These are phyloP conservation scores for Ophiobolus disseminans DNA, from an alignment of 2,329 filamentous ascomycete species.

Conservation along the genomic window DNA sequence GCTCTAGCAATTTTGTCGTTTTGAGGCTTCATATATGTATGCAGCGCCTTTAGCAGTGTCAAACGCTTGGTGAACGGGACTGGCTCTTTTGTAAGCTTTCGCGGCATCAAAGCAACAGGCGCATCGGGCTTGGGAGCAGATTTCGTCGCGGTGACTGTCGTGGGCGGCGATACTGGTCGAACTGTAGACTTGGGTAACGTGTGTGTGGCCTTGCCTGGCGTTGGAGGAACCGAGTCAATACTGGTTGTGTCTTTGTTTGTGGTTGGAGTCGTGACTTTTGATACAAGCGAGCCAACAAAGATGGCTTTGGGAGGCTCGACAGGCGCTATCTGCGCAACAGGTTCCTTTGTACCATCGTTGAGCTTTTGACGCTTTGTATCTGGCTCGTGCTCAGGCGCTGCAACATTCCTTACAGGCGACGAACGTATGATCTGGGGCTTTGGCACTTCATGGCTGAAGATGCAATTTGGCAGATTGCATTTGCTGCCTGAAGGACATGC, in stretches of 20 bases:
- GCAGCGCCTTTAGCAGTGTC: constrained; percentile 64
- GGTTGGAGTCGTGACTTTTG: constrained; percentile 16
- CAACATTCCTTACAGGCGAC: constrained; percentile 3
- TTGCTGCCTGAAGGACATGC: constrained; percentile 58
- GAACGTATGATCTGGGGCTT: constrained; percentile 8
- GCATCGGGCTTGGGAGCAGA: constrained; percentile 50
- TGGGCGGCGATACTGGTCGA: constrained; percentile 42
- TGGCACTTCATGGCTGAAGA: constrained; percentile 62
- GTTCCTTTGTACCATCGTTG: constrained; percentile 19
- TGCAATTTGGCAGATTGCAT: constrained; percentile 63
- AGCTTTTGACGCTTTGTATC: constrained; percentile 44
- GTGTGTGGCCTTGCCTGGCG: constrained; percentile 4
- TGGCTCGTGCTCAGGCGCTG: constrained; percentile 14
- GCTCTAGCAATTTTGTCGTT: constrained; percentile 68
- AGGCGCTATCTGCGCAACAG: constrained; percentile 4
- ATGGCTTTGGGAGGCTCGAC: constrained; percentile 14
- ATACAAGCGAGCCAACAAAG: constrained; percentile 35
- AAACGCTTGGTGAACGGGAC: constrained; percentile 44
- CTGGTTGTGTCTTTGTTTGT: constrained; percentile 10
- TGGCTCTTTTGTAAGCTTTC: constrained; percentile 64
- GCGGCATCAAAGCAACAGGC: constrained; percentile 66
- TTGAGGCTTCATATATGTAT: constrained; percentile 70
- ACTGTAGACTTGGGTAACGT: constrained; percentile 31
- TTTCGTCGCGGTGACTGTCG: constrained; percentile 23
- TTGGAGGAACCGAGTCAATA: not conserved